Base-by-base conservation (phyloP, 768 basidiomycete genomes). In the Leucogyrophana mollusca region DNA sequence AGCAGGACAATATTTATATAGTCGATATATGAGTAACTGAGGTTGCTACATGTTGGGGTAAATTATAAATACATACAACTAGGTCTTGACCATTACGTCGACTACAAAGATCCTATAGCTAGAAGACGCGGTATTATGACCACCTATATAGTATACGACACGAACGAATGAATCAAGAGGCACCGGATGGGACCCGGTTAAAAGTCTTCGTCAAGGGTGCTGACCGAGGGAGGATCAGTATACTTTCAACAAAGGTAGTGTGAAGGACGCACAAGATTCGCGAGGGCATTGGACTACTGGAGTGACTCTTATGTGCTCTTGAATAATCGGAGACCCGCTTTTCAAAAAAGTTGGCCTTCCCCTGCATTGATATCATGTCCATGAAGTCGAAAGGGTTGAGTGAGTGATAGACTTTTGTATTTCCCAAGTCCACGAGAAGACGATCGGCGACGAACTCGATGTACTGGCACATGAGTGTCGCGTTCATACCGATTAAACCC, bases 321-420 rank as follows among this genome's bases (percentile, higher is more conserved):
- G 82, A 74, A 56, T 90, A 90, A 16, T 90, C 87, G 3, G 90
- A 93, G 3, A 96, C 94, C 1, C 94, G 80, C 69, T 94, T 94
- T 71, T 95, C 93, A 62, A 94, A 96, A 67, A 96, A 96, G 70
- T 96, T 94, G 34, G 94, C 90, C 74, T 98, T 98, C 52, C 94
- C 94, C 69, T 94, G 87, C 6, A 96, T 72, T 13, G 92, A 95
- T 37, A 94, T 94, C 80, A 93, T 82, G 55, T 94, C 91, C 90
- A 94, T 94, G 59, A 93, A 93, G 64, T 94, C 88, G 64, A 90
- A 88, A 6, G 94, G 94, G 62, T 96, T 96, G 18, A 78, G 68
- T 0, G 74, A 67, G 50, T 82, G 73, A 72, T 91, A 96, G 41
- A 80, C 59, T 62, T 93, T 94, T 18, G 82, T 72, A 55, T 87